Evolutionary conservation across 768 basidiomycete species (phyloP), one percentile per base, ranked within the genome.

Genomic region (Suillus bovinus): DNA sequence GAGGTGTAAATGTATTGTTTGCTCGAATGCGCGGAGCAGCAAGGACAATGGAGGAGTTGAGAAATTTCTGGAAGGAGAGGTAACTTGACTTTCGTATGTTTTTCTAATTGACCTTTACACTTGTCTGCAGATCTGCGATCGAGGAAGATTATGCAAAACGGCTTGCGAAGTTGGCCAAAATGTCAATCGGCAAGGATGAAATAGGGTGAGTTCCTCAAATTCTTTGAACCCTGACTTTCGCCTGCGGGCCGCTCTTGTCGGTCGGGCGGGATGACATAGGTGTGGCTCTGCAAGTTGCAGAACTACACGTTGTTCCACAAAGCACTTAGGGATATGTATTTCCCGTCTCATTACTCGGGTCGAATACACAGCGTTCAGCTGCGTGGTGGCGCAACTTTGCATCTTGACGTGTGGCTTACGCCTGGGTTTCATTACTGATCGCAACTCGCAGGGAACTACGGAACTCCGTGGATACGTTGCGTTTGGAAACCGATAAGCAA

Each of bases 71-170:
- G 93, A 96, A 94, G 70, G 96, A 99, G 76, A 83, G 96, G 96
- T 96, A 65, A 63, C 87, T 77, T 29, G 24, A 17, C 11, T 29
- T 11, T 59, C 16, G 46, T 56, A 39, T 58, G 33, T 27, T 50
- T 61, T 36, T 44, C 52, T 11, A 33, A n/a, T 58, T 47, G 27
- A 58, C 13, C n/a, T 29, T 64, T 61, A 59, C 65, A 61, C 55
- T 41, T 60, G 44, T 58, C 49, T 11, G 5, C 68, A 97, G 96
- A 71, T 89, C 94, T 9, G 66, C 81, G 34, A 97, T 98, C 64
- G 96, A 99, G 74, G 95, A 98, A 69, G 96, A 99, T 41, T 99
- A 98, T 70, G 90, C 96, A 1, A 94, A 94, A 76, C 85, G 88
- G 33, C 71, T 99, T 16, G 78, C 82, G 24, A 93, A 91, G 72